phyloP scores from a whole-genome alignment of 495 filamentous ascomycete genomes.

The Terfezia boudieri region DNA sequence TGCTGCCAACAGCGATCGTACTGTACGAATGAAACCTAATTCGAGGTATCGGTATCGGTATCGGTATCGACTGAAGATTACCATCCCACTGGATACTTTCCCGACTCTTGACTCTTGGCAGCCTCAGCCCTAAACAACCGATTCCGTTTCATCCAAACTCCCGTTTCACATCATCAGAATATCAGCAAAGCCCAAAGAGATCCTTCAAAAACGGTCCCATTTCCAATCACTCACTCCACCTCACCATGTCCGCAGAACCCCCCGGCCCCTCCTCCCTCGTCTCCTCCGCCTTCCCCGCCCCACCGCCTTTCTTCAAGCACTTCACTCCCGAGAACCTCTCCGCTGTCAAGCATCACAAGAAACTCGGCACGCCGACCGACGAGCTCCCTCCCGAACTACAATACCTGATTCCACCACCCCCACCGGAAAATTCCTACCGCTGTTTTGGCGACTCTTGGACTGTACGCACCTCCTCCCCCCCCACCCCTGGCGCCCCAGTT shows the following conservation, averaged over 20 bases:
- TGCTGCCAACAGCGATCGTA: too few species aligned
- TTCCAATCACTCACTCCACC: neutral
- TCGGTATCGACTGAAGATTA: too few species aligned
- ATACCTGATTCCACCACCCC: conserved; percentile 66
- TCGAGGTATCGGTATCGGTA: too few species aligned
- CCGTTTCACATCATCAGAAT: too few species aligned
- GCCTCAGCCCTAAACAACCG: too few species aligned
- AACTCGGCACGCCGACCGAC: conserved; percentile 14
- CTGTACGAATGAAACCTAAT: too few species aligned
- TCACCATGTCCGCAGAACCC: conserved; percentile 25
- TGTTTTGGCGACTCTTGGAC: conserved; percentile 47
- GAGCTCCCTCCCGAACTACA: conserved; percentile 48
- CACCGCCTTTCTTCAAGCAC: conserved; percentile 72
- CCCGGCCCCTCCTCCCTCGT: conserved; percentile 22
- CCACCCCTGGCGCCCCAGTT: neutral
- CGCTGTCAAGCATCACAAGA: conserved; percentile 31
- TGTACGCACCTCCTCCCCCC: neutral
- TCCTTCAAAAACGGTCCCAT: too few species aligned
- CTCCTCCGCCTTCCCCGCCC: conserved; percentile 49
- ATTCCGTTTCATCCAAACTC: too few species aligned
- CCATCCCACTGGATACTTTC: too few species aligned
- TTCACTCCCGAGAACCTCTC: conserved; percentile 63
- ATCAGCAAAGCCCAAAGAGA: too few species aligned
- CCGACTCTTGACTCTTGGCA: too few species aligned
- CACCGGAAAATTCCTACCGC: conserved; percentile 44